phyloP scores from a whole-genome alignment of 2,329 filamentous ascomycete genomes.

The Scortechinia acanthostroma region DNA sequence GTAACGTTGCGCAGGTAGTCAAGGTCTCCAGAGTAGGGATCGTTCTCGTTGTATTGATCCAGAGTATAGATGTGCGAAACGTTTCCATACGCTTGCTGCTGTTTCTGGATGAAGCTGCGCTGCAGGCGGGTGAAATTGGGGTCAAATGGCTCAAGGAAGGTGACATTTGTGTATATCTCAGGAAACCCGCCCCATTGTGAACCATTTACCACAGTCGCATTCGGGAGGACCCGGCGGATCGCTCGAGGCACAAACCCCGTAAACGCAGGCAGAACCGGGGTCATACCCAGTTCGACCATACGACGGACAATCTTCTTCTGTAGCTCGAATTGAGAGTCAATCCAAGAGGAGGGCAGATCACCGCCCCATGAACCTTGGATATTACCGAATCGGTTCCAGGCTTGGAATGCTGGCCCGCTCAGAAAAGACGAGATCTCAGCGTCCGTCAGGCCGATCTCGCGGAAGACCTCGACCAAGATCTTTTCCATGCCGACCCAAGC shows the following conservation, averaged over 20 bases:
- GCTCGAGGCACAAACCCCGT: constrained; percentile 37
- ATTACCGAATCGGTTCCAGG: constrained; percentile 46
- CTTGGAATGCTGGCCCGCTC: constrained; percentile 39
- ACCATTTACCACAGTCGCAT: constrained; percentile 31
- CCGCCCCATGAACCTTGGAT: constrained; percentile 40
- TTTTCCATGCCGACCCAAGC: constrained; percentile 43
- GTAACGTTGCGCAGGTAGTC: constrained; percentile 31
- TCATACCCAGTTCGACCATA: constrained; percentile 44
- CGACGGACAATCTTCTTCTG: constrained; percentile 37
- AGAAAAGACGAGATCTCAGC: constrained; percentile 34
- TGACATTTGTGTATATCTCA: constrained; percentile 30
- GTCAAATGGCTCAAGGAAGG: constrained; percentile 37
- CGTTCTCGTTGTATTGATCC: constrained; percentile 44
- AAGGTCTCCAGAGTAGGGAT: constrained; percentile 32
- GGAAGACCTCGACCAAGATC: constrained; percentile 36
- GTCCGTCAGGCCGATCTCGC: constrained; percentile 31
- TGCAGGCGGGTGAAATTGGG: constrained; percentile 31
- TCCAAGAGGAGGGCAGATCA: constrained; percentile 31
- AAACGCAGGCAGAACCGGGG: constrained; percentile 38
- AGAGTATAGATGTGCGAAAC: constrained; percentile 38
- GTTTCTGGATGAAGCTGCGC: constrained; percentile 33
- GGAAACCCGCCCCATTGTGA: constrained; percentile 33
- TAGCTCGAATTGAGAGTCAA: constrained; percentile 34
- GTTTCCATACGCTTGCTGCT: constrained; percentile 34
- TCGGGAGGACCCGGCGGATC: constrained; percentile 27